phyloP scores from a whole-genome alignment of 1,139 yeast genomes.

The Candida gigantensis region DNA sequence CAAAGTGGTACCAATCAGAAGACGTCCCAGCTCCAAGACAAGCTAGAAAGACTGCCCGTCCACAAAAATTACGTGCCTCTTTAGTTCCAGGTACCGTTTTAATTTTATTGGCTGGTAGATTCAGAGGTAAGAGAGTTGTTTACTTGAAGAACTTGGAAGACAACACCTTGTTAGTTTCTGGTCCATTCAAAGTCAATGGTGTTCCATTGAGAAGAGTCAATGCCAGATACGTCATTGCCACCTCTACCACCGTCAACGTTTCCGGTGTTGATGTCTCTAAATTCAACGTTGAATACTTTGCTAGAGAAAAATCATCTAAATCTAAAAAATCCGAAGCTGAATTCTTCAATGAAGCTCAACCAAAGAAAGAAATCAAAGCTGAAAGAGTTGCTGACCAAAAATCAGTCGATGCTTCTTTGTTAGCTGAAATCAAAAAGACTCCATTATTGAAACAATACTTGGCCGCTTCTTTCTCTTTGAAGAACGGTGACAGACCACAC shows the following conservation, averaged over 20 bases:
- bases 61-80: constrained; percentile 95
- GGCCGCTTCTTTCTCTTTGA: constrained; percentile 94
- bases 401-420: constrained; percentile 90
- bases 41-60: constrained; percentile 89
- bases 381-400: constrained; percentile 99
- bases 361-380: constrained; percentile 86
- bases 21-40: constrained; percentile 85
- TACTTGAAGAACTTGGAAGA: constrained; percentile 98
- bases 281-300: constrained; percentile 95
- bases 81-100: constrained; percentile 98
- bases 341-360: constrained; percentile 86
- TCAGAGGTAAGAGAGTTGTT: constrained; percentile 99
- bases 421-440: constrained; percentile 94
- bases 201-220: constrained; percentile 99
- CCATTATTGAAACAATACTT: constrained; percentile 98
- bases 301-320: constrained; percentile 89
- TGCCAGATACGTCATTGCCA: constrained; percentile 98
- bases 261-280: constrained; percentile 84
- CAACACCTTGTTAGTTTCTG: constrained; percentile 96
- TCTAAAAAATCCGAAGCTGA: constrained; percentile 87
- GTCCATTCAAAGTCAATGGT: constrained; percentile 99
- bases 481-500: constrained; percentile 99
- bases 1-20: constrained; percentile 96
- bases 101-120: constrained; percentile 98
- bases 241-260: constrained; percentile 88